Percentiles rank a stretch among this genome's conserved stretches.
phyloP scores from a whole-genome alignment of 305 asterid species.

The Solanum aculeatissimum region DNA sequence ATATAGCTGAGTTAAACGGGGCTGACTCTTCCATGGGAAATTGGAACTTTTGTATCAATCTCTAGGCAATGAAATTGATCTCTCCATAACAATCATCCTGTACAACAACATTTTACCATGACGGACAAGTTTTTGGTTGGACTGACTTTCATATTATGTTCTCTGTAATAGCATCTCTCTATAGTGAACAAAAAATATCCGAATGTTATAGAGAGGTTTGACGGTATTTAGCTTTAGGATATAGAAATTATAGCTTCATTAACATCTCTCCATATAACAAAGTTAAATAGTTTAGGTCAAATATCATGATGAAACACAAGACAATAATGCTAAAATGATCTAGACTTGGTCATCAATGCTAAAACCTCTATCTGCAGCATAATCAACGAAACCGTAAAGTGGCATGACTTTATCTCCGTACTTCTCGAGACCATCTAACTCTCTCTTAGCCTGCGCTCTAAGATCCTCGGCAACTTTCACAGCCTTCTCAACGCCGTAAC shows the following conservation, averaged over 20 bases:
- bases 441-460: constrained; percentile 60
- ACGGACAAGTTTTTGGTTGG: background rate
- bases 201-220: background rate
- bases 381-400: constrained; percentile 75
- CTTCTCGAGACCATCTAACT: constrained; percentile 49
- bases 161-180: background rate
- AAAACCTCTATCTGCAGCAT: constrained; percentile 85
- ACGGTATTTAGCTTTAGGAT: background rate
- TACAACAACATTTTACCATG: background rate
- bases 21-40: background rate
- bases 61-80: background rate
- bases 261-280: background rate
- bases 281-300: background rate
- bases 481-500: constrained; percentile 83
- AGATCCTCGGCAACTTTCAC: constrained; percentile 74
- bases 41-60: background rate
- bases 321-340: background rate
- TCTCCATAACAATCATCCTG: background rate
- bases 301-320: background rate
- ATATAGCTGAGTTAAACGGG: background rate
- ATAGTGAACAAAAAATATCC: background rate
- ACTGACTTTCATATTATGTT: background rate
- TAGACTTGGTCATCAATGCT: constrained; percentile 15
- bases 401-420: constrained; percentile 79
- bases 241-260: background rate